Evolutionary conservation across 2,329 filamentous ascomycete genomes (phyloP), one percentile per base, ranked within the genome.

Genomic region (Fusarium pseudograminearum): DNA sequence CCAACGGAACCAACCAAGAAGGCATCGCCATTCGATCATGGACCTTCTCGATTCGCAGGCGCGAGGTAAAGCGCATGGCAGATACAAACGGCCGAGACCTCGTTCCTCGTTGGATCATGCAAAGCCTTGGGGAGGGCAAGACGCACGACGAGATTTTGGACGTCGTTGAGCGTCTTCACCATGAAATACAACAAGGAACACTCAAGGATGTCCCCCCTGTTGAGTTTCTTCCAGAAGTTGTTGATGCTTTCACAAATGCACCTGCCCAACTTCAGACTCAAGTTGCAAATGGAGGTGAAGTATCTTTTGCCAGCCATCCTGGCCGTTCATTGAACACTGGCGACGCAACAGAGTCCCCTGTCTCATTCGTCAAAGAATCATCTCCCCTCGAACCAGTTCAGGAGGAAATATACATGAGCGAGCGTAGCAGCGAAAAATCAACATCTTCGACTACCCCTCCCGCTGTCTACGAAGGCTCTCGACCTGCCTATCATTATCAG

Each of bases 1-100:
- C 68, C 18, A 74, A 71, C 26, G 63, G 64, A 31, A 73, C 74
- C 10, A 77, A 76, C 26, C 72, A 72, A 24, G 72, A 73, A 46
- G 75, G 76, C 0, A 76, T 78, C 7, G 75, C 74, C 50, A 79
- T 81, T 56, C 78, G 76, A 45, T 75, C 76, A 70, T 93, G 91
- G 87, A 84, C 86, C 2, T 78, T 93, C 9, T 85, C 84, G 8
- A 83, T 90, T 48, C 85, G 90, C 45, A 90, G 90, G 79, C 86
- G 90, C 16, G 90, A 92, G 75, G 83, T 88, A 73, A 83, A 86
- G 70, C 85, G 89, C 7, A 79, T 89, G 10, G 78, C 80, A 15
- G 79, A 79, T 30, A 78, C 54, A 10, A 73, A 67, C 42, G 68
- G 67, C 22, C 70, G 71, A 30, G 71, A 73, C 41, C 65, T 67